Base-by-base conservation (phyloP, 352 stramenopile species). In the Elongisporangium senticosum region DNA sequence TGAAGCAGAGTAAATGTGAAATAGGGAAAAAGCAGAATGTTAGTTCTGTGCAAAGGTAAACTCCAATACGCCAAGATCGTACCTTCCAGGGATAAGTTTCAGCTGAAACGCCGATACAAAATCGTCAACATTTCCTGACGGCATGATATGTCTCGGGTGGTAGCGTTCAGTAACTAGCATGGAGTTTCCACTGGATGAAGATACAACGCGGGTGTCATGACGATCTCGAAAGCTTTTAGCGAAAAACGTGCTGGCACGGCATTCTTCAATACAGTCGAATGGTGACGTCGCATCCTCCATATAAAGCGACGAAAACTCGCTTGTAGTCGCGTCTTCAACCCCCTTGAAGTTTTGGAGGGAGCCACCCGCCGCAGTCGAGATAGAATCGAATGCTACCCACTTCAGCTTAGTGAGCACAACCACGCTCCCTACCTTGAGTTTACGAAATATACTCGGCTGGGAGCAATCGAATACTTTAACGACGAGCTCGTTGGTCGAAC, bases 361-460 rank as follows among this genome's bases (percentile, higher is more conserved):
- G 5, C 51, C 60, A n/a, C 47, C 23, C 47, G 48, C 54, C 3
- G 5, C 47, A 13, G 23, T 28, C 13, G 53, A 39, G 14, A 20
- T 3, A 21, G 33, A 20, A 28, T 20, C 28, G 10, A 40, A 28
- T 10, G 23, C 37, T 4, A 72, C 47, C 76, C 77, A 87, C 33
- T 71, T 63, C 5, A 90, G 71, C 55, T 84, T 89, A 4, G 78
- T 87, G 6, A 79, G 49, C 69, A 90, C 74, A 10, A 86, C 60
- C 0, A 63, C 66, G 19, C 80, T 65, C 6, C 81, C 78, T 14
- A 79, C 78, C 55, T 79, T 63, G 23, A 89, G 66, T 0, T 60
- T 66, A 5, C 65, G 57, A 61, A 90, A 89, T 4, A 72, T 40
- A 10, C 58, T 56, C 4, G 78, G 73, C 28, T 86, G 71, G 1